phyloP scores from a whole-genome alignment of 306 rosid genomes.

The Bauhinia variegata region DNA sequence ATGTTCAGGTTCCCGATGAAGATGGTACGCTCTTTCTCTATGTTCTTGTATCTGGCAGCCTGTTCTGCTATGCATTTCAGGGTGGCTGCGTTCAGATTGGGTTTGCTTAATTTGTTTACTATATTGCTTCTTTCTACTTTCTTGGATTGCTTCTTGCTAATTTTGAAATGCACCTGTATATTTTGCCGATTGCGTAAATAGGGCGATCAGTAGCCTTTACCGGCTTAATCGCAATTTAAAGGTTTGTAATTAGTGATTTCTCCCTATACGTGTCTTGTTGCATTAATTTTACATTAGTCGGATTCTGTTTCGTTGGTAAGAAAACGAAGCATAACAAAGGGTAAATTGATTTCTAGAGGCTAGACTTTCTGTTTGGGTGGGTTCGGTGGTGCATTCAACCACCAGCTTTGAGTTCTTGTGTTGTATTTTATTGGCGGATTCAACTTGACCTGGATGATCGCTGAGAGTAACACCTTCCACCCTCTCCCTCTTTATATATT shows the following conservation, averaged over 20 bases:
- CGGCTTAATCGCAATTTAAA: too few relatives aligned
- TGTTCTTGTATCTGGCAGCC: neutral
- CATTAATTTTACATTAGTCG: neutral
- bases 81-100: neutral
- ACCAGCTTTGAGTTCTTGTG: too few relatives aligned
- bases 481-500: too few relatives aligned
- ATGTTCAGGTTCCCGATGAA: constrained; percentile 91
- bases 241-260: neutral
- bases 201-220: too few relatives aligned
- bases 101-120: neutral
- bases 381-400: too few relatives aligned
- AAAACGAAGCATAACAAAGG: neutral
- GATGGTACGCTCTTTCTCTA: constrained; percentile 59
- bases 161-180: neutral
- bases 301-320: constrained; percentile 33
- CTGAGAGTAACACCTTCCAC: too few relatives aligned
- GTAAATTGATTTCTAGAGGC: neutral
- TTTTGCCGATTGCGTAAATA: neutral
- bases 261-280: neutral
- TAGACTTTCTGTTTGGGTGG: neutral
- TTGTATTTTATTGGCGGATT: too few relatives aligned
- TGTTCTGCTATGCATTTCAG: too few relatives aligned
- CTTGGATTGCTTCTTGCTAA: neutral
- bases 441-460: too few relatives aligned
- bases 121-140: neutral